Conservation (phyloP, 805 yeast species). For the Saccharomycopsis amapae region DNA sequence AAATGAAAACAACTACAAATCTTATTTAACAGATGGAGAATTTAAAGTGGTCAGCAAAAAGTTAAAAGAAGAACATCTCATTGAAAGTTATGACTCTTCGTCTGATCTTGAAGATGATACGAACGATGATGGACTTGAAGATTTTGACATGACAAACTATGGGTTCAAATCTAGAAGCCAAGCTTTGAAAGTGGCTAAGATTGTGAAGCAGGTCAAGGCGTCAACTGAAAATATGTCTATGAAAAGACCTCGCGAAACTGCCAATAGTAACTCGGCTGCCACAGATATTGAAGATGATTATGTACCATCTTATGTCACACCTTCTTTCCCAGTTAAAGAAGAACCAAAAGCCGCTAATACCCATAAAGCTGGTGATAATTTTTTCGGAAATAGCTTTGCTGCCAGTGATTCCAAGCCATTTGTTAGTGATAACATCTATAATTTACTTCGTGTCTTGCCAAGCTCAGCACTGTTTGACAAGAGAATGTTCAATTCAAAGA, state of each 20-base stretch:
- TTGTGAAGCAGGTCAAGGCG: neutral
- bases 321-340: neutral
- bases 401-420: slow-evolving; percentile 21
- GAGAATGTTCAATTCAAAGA: slow-evolving; percentile 47
- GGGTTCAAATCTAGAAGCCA: slow-evolving; percentile 2
- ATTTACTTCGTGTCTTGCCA: slow-evolving; percentile 52
- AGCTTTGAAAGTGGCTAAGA: slow-evolving; percentile 1
- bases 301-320: neutral
- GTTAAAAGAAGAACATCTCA: slow-evolving; percentile 7
- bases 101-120: slow-evolving; percentile 4
- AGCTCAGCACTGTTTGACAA: slow-evolving; percentile 49
- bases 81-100: slow-evolving; percentile 8
- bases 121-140: neutral
- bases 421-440: slow-evolving; percentile 38
- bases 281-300: slow-evolving; percentile 4
- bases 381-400: neutral
- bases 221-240: neutral
- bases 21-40: neutral
- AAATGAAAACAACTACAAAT: neutral
- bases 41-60: slow-evolving; percentile 3
- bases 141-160: slow-evolving; percentile 8
- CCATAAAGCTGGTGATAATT: neutral
- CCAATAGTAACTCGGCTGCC: neutral
- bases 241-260: neutral
- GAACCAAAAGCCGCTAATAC: neutral